Conservation (phyloP, 2,329 filamentous ascomycete species). For the Pseudogymnoascus sp. region DNA sequence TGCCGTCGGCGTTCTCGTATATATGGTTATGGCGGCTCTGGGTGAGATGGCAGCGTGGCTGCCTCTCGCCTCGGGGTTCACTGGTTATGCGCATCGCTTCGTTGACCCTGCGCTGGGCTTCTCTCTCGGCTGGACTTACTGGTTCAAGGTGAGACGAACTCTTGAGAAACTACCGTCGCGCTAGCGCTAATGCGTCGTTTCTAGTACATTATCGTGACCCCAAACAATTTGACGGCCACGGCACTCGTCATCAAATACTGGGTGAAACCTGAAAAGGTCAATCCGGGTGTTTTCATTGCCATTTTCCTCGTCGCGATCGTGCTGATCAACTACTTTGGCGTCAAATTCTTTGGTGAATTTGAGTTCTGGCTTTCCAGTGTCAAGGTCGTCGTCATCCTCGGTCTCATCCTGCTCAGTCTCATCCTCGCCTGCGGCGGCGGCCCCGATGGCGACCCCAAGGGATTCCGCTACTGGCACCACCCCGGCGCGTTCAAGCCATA, state of each 20-base stretch:
- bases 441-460: slow-evolving; percentile 43
- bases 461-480: slow-evolving; percentile 41
- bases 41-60: slow-evolving; percentile 83
- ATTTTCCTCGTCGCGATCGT: slow-evolving; percentile 56
- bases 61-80: slow-evolving; percentile 69
- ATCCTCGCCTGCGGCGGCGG: slow-evolving; percentile 58
- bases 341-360: slow-evolving; percentile 32
- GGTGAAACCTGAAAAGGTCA: slow-evolving; percentile 55
- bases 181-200: not conserved
- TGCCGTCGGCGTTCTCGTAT: slow-evolving; percentile 63
- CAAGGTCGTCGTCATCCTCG: slow-evolving; percentile 60
- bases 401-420: slow-evolving; percentile 56
- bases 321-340: slow-evolving; percentile 55
- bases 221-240: slow-evolving; percentile 76
- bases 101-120: slow-evolving; percentile 76
- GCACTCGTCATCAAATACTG: slow-evolving; percentile 73
- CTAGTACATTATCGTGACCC: slow-evolving; percentile 77
- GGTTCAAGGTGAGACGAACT: slow-evolving; percentile 22
- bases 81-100: slow-evolving; percentile 71
- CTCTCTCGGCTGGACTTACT: slow-evolving; percentile 43
- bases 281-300: slow-evolving; percentile 72
- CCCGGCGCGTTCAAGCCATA: slow-evolving; percentile 36
- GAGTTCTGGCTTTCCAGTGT: slow-evolving; percentile 55
- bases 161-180: slow-evolving; percentile 13
- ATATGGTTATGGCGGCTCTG: slow-evolving; percentile 70